Percentiles rank a stretch among this genome's conserved stretches.
Conservation (phyloP, 129 eudicot genomes). For the Cynara cardunculus region DNA sequence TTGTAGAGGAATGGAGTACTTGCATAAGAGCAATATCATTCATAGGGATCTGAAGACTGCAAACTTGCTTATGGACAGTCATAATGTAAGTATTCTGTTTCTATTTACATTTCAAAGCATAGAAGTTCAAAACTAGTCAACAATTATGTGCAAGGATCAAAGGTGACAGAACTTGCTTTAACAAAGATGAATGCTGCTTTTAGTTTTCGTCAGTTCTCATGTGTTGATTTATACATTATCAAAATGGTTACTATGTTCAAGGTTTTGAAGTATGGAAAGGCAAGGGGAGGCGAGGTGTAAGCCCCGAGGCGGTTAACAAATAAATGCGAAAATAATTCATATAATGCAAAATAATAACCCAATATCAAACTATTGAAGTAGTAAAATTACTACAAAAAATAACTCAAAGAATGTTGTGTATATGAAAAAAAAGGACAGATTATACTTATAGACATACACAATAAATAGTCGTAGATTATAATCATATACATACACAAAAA, state of each 20-base stretch:
- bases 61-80: slow-evolving; percentile 82
- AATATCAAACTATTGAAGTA: neutral
- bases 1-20: slow-evolving; percentile 91
- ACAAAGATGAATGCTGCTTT: neutral
- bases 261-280: neutral
- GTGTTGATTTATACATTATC: neutral
- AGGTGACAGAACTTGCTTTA: neutral
- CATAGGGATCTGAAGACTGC: slow-evolving; percentile 95
- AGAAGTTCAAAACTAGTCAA: neutral
- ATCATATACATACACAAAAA: too few relatives aligned
- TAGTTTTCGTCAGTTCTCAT: neutral
- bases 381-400: neutral
- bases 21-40: slow-evolving; percentile 69
- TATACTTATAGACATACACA: too few relatives aligned
- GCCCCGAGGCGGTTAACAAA: neutral
- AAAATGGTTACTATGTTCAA: neutral
- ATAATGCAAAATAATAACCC: neutral
- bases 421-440: too few relatives aligned
- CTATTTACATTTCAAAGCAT: neutral
- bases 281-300: too few relatives aligned
- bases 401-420: neutral
- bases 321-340: neutral
- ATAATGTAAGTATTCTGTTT: slow-evolving; percentile 39
- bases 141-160: neutral
- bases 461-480: too few relatives aligned